phyloP scores from a whole-genome alignment of 2,329 filamentous ascomycete species.

The Neofusicoccum ribis region DNA sequence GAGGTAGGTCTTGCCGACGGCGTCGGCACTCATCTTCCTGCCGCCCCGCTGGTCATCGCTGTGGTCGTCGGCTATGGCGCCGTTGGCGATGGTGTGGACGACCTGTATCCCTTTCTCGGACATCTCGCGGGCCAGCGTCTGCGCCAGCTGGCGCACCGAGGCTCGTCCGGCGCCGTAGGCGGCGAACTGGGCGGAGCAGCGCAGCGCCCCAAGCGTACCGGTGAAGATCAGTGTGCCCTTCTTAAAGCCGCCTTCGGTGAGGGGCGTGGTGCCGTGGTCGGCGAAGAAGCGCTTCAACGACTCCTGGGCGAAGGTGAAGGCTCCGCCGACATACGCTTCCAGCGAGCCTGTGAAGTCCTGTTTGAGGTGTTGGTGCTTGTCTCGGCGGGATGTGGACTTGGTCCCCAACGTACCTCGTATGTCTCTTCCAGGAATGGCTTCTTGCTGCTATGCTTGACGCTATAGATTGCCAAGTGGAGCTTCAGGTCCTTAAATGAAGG shows the following conservation, averaged over 20 bases:
- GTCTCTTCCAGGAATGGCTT: slow-evolving; percentile 59
- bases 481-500: slow-evolving; percentile 52
- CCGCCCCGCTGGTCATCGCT: slow-evolving; percentile 50
- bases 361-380: not conserved
- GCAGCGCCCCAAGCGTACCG: slow-evolving; percentile 55
- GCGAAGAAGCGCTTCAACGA: slow-evolving; percentile 53
- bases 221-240: slow-evolving; percentile 62
- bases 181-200: slow-evolving; percentile 56
- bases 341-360: slow-evolving; percentile 43
- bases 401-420: slow-evolving; percentile 35
- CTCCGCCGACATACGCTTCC: slow-evolving; percentile 56
- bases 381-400: slow-evolving; percentile 32
- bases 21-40: slow-evolving; percentile 60
- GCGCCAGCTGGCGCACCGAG: slow-evolving; percentile 56
- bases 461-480: slow-evolving; percentile 46
- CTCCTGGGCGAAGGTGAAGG: slow-evolving; percentile 58
- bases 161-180: slow-evolving; percentile 52
- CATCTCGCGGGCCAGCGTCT: slow-evolving; percentile 58
- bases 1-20: slow-evolving; percentile 58
- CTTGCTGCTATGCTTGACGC: slow-evolving; percentile 56
- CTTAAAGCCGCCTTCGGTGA: slow-evolving; percentile 51
- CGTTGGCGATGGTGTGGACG: slow-evolving; percentile 61
- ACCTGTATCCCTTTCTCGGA: slow-evolving; percentile 59
- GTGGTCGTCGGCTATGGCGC: slow-evolving; percentile 53
- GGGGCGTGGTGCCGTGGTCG: slow-evolving; percentile 51